These are phyloP conservation scores for Starmerella bacillaris DNA, from an alignment of 805 yeast species.

Conservation along the genomic window DNA sequence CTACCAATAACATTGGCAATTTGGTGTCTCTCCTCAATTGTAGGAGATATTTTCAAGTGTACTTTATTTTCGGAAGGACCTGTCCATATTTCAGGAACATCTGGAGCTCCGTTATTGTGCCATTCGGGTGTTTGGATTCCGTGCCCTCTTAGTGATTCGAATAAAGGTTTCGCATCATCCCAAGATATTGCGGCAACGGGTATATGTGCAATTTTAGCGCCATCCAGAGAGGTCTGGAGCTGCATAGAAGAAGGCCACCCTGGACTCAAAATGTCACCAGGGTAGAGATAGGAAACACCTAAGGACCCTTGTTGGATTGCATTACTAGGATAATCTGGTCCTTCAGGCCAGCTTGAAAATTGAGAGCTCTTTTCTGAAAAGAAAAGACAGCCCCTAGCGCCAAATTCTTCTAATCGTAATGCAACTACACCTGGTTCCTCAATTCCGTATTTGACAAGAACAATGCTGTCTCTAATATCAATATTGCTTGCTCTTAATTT, in stretches of 20 bases:
- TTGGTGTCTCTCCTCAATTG: constrained; percentile 35
- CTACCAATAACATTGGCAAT: constrained; percentile 67
- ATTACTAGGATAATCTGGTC: constrained; percentile 25
- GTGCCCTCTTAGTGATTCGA: constrained; percentile 23
- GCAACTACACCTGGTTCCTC: constrained; percentile 34
- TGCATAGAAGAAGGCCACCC: constrained; percentile 43
- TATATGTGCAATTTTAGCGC: constrained; percentile 47
- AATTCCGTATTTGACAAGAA: constrained; percentile 45
- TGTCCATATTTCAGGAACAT: constrained; percentile 28
- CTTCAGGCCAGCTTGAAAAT: constrained; percentile 19
- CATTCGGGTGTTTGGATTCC: constrained; percentile 26
- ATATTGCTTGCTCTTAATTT: constrained; percentile 22
- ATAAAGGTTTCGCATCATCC: constrained; percentile 40
- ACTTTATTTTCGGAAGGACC: constrained; percentile 22
- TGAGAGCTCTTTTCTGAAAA: constrained; percentile 22
- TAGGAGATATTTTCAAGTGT: constrained; percentile 27
- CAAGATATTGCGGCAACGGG: constrained; percentile 67
- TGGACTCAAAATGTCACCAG: constrained; percentile 70
- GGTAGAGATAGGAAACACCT: constrained; percentile 33
- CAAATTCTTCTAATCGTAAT: constrained; percentile 34
- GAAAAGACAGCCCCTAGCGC: constrained; percentile 52
- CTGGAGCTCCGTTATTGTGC: constrained; percentile 21
- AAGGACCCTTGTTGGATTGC: constrained; percentile 32
- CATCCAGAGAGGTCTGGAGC: constrained; percentile 27
- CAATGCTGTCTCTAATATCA: constrained; percentile 32